A percentile compares a stretch with the other conserved stretches of the same genome.
Conservation (phyloP, 148 eudicot genomes). For the Drosera capensis region DNA sequence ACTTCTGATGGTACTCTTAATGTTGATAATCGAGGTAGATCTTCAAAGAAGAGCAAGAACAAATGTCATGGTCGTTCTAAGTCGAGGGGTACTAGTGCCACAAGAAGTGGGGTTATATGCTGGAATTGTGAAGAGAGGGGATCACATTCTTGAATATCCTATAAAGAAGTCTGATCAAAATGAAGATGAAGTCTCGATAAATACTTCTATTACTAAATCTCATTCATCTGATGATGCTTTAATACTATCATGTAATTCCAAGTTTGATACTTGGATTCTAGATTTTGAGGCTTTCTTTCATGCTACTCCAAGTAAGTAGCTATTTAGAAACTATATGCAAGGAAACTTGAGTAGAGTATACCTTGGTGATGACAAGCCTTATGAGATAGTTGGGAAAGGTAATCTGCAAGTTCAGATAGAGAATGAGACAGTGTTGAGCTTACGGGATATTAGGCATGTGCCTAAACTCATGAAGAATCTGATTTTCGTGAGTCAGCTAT, state of each 20-base stretch:
- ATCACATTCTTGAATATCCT: not conserved
- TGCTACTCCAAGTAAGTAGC: not conserved
- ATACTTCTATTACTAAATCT: not conserved
- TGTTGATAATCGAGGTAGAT: no score
- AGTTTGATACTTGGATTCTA: not conserved
- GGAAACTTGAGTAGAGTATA: not conserved
- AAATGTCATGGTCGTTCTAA: not conserved
- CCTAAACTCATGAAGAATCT: no score
- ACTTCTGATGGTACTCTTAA: no score
- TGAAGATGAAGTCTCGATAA: no score
- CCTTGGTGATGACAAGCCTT: no score
- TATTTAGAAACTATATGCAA: not conserved
- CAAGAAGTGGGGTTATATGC: not conserved
- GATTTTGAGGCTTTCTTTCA: not conserved
- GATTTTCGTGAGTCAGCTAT: not conserved
- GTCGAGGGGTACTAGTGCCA: not conserved
- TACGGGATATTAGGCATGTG: no score
- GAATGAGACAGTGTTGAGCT: no score
- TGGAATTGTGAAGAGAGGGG: not conserved
- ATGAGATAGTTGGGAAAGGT: no score
- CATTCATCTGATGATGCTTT: not conserved
- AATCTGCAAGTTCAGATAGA: no score
- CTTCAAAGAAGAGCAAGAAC: no score
- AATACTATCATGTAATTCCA: not conserved
- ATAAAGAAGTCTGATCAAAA: not conserved